phyloP scores from a whole-genome alignment of 1,284 basidiomycete species.

The Schizopora paradoxa region DNA sequence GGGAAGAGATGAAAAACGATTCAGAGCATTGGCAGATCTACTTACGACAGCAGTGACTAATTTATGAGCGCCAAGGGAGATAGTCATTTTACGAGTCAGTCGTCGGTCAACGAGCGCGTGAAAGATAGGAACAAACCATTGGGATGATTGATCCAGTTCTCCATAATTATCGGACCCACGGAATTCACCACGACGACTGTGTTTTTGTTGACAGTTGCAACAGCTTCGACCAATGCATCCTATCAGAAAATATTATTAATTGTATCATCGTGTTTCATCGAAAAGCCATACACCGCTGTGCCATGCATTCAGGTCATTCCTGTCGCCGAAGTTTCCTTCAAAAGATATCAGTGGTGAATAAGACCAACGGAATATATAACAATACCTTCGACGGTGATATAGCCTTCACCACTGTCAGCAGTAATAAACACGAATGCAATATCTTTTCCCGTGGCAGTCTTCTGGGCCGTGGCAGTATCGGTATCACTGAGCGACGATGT shows the following conservation, averaged over 20 bases:
- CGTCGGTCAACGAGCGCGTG: too few species aligned
- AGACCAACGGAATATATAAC: neutral
- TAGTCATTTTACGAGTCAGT: too few species aligned
- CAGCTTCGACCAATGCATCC: constrained; percentile 51
- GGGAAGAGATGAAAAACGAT: neutral
- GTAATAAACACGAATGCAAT: constrained; percentile 63
- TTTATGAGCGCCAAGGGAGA: constrained; percentile 7
- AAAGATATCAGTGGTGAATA: neutral
- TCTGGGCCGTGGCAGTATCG: constrained; percentile 41
- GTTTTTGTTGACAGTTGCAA: constrained; percentile 52
- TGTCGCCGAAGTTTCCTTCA: constrained; percentile 54
- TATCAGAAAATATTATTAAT: too few species aligned
- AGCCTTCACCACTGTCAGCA: constrained; percentile 41
- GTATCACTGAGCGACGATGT: constrained; percentile 54
- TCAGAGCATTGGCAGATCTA: neutral
- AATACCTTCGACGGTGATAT: constrained; percentile 49
- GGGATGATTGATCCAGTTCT: constrained; percentile 58
- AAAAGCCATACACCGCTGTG: constrained; percentile 40
- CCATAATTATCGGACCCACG: constrained; percentile 64
- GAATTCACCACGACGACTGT: constrained; percentile 74
- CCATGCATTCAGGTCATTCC: constrained; percentile 73
- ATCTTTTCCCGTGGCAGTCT: constrained; percentile 47
- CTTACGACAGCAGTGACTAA: constrained; percentile 18
- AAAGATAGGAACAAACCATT: constrained; percentile 57
- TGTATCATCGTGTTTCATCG: constrained; percentile 37